phyloP scores from a whole-genome alignment of 352 stramenopile genomes.

The Pythium myriotylum region DNA sequence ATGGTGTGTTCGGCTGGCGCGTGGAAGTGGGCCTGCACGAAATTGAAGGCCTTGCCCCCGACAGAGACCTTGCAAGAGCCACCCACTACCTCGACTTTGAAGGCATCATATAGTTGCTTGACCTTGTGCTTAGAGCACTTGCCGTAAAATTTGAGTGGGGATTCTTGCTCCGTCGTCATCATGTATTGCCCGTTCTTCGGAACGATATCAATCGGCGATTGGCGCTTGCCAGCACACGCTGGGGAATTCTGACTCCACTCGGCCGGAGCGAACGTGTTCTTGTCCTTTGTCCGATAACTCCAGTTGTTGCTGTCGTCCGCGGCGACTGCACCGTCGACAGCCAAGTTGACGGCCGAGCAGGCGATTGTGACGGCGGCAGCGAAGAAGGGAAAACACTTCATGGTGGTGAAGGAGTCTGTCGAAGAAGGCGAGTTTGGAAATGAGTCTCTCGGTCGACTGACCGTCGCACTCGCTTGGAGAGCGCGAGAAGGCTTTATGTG shows the following conservation, averaged over 20 bases:
- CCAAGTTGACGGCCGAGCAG: neutral
- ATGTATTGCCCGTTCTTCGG: conserved; percentile 9
- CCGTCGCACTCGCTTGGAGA: no score
- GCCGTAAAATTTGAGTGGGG: conserved; percentile 21
- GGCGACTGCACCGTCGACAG: neutral
- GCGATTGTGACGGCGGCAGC: neutral
- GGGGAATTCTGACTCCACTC: conserved; percentile 26
- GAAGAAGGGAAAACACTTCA: conserved; percentile 15
- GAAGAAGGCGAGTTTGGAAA: no score
- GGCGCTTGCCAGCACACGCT: conserved; percentile 30
- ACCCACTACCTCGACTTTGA: conserved; percentile 13
- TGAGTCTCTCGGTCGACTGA: no score
- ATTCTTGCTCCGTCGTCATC: neutral
- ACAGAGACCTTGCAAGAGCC: conserved; percentile 22
- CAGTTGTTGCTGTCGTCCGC: conserved; percentile 10
- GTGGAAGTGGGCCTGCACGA: conserved; percentile 41
- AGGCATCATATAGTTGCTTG: conserved; percentile 23
- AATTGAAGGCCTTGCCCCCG: conserved; percentile 22
- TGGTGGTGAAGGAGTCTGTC: no score
- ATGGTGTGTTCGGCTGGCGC: conserved; percentile 43
- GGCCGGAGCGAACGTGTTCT: conserved; percentile 16
- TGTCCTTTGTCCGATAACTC: conserved; percentile 26
- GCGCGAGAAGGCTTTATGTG: no score
- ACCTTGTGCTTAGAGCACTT: conserved; percentile 19
- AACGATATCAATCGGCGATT: conserved; percentile 37